Evolutionary conservation across 768 basidiomycete species (phyloP), one percentile per base, ranked within the genome.

Genomic region (Dentipellis sp.): DNA sequence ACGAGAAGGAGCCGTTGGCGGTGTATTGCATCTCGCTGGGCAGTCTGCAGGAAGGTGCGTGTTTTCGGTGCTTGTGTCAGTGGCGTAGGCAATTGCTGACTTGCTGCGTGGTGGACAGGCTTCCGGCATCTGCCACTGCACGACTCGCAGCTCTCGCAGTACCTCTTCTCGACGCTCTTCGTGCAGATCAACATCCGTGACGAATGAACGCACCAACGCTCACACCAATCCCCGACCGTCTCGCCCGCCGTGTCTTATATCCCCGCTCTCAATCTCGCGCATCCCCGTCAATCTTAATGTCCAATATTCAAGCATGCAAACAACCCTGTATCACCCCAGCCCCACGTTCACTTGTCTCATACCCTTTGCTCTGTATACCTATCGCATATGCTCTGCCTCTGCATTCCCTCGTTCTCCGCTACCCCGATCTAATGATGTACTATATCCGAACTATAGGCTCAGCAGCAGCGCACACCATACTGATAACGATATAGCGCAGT

Each of bases 51-150:
- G 77, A 76, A 65, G 92, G 91, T 93, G 60, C 14, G 76, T 76
- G 42, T 42, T 37, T 12, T 35, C 23, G 16, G 4, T 67, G 74
- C 16, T 70, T 66, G 63, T 64, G 10, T 14, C 35, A 16, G 19
- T 12, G 23, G 16, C 2, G 21, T 34, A 10, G 47, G 68, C 69
- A 23, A 64, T 58, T 62, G 12, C 56, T 67, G 72, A 70, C 29
- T 29, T 40, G 64, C 23, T 71, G 65, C 6, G 46, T 51, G 59
- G n/a, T 38, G 45, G 14, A 53, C 47, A 91, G 94, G 95, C 1
- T 97, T 86, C 66, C 83, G 91, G 8, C 90, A 98, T 69, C 69
- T 98, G 5, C 93, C 95, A 0, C 72, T 98, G 37, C 90, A 93
- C 64, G 95, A 98, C 68, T 72, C 80, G 2, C 86, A 94, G 66